These are phyloP conservation scores for Aspergillus ruber DNA, from an alignment of 2,329 filamentous ascomycete genomes.

Conservation along the genomic window DNA sequence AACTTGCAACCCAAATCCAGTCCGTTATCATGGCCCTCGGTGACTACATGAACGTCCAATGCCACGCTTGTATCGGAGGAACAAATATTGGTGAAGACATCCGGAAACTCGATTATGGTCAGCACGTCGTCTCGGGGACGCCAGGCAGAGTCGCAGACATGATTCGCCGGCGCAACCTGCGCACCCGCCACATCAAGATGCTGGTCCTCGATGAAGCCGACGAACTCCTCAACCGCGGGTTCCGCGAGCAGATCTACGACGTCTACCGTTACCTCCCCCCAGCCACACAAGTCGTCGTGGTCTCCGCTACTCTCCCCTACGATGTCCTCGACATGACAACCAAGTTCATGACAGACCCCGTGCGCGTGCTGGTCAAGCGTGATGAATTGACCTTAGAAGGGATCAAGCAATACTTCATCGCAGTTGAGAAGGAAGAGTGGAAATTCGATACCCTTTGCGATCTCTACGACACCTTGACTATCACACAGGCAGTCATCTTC, in stretches of 20 bases:
- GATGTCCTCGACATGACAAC: conserved; percentile 99
- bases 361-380: conserved; percentile 95
- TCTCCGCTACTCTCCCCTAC: conserved; percentile 93
- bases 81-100: conserved; percentile 98
- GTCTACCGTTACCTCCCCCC: conserved; percentile 96
- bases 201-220: conserved; percentile 70
- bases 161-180: conserved; percentile 67
- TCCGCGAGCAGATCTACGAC: conserved; percentile 98
- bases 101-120: conserved; percentile 91
- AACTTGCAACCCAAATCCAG: conserved; percentile 96
- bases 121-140: conserved; percentile 95
- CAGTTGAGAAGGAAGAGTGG: conserved; percentile 99
- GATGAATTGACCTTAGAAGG: conserved; percentile 97
- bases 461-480: conserved; percentile 96
- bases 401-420: conserved; percentile 98
- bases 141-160: conserved; percentile 91
- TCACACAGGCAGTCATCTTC: conserved; percentile 98
- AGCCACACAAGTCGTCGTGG: conserved; percentile 95
- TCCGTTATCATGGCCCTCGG: conserved; percentile 99
- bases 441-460: conserved; percentile 99
- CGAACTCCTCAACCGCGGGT: conserved; percentile 82
- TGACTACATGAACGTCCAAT: conserved; percentile 99
- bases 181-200: conserved; percentile 72
- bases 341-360: conserved; percentile 99
- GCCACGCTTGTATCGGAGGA: conserved; percentile 95